phyloP scores from a whole-genome alignment of 2,329 filamentous ascomycete genomes.

The Parascedosporium putredinis region DNA sequence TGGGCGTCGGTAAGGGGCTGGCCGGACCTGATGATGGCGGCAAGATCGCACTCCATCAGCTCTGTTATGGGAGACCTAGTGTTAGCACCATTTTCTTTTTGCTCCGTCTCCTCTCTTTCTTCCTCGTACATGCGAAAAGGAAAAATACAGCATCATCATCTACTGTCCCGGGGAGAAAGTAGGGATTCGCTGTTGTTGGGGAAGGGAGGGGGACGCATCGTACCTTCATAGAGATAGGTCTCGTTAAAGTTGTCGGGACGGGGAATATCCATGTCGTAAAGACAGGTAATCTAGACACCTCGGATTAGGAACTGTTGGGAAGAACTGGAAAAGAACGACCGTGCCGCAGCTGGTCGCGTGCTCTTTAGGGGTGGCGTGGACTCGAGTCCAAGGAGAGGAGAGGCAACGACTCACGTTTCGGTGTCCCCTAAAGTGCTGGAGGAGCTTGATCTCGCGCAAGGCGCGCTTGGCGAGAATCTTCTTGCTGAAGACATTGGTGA shows the following conservation, averaged over 20 bases:
- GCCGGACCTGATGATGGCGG: conserved; percentile 93
- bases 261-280: conserved; percentile 99
- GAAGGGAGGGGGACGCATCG: too few species aligned
- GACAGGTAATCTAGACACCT: conserved; percentile 72
- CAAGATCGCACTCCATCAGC: conserved; percentile 97
- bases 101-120: too few species aligned
- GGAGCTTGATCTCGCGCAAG: conserved; percentile 92
- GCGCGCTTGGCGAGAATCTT: conserved; percentile 98
- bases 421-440: conserved; percentile 92
- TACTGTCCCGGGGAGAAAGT: too few species aligned
- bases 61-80: too few species aligned
- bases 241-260: conserved; percentile 97
- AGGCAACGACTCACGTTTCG: conserved; percentile 54
- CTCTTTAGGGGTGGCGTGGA: too few species aligned
- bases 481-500: conserved; percentile 99
- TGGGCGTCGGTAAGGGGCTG: conserved; percentile 96
- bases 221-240: conserved; percentile 96
- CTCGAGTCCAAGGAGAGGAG: too few species aligned
- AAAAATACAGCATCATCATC: too few species aligned
- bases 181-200: too few species aligned
- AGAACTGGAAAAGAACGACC: background rate
- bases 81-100: too few species aligned
- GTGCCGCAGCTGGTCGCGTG: background rate
- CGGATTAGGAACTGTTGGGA: background rate
- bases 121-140: too few species aligned